A percentile compares a stretch with the other conserved stretches of the same genome.
Evolutionary conservation across 1,284 basidiomycete genomes (phyloP).

Genomic region (Mycena citricolor): DNA sequence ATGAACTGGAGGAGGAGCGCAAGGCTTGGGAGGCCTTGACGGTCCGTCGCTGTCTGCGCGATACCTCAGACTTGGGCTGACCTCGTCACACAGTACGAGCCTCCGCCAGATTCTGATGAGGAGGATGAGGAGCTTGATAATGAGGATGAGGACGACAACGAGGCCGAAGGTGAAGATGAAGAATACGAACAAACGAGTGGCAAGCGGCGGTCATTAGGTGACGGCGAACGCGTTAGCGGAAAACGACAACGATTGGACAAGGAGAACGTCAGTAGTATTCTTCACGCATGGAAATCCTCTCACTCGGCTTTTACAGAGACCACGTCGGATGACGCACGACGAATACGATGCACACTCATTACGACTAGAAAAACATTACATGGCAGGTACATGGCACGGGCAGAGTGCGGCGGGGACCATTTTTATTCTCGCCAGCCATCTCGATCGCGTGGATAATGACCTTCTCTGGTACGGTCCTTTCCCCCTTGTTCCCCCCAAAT

Average conservation of each 20-base stretch:
- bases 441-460: slow-evolving; percentile 92
- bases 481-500: slow-evolving; percentile 4
- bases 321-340: slow-evolving; percentile 61
- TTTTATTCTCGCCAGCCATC: slow-evolving; percentile 85
- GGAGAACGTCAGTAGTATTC: slow-evolving; percentile 40
- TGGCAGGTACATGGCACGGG: slow-evolving; percentile 82
- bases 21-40: slow-evolving; percentile 80
- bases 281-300: slow-evolving; percentile 7
- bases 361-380: slow-evolving; percentile 81
- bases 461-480: slow-evolving; percentile 74
- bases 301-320: slow-evolving; percentile 24
- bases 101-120: slow-evolving; percentile 69
- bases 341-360: slow-evolving; percentile 64
- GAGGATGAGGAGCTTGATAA: slow-evolving; percentile 49
- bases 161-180: slow-evolving; percentile 49
- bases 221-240: slow-evolving; percentile 38
- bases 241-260: slow-evolving; percentile 52
- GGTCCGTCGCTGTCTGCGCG: slow-evolving; percentile 44
- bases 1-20: slow-evolving; percentile 60
- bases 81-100: slow-evolving; percentile 57
- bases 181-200: slow-evolving; percentile 47
- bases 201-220: slow-evolving; percentile 57
- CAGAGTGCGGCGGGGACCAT: slow-evolving; percentile 89
- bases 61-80: slow-evolving; percentile 1
- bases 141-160: slow-evolving; percentile 47